Evolutionary conservation across 208 protist genomes (phyloP), one percentile per base, ranked within the genome.

Genomic region (Phytomonas sp.): DNA sequence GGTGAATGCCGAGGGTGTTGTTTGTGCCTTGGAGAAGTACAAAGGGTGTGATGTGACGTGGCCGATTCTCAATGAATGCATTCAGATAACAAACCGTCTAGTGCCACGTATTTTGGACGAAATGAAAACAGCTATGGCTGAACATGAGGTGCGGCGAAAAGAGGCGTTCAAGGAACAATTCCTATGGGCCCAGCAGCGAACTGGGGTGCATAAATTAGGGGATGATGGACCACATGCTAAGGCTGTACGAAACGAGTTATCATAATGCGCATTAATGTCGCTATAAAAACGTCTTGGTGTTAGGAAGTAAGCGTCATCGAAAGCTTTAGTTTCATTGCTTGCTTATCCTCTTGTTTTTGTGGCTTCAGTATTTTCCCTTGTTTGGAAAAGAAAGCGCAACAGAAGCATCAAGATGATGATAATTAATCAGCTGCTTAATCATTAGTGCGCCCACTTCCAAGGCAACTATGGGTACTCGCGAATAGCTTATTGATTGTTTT

Each of bases 171-270:
- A 82, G 30, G 83, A 75, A 37, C 84, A 94, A 76, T 97, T 97
- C 66, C 66, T 81, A 23, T 97, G 92, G 88, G 92, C 89, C n/a
- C 80, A 89, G 73, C 80, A 89, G 74, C 85, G 92, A 15, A 67
- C 40, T 26, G 87, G 83, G 37, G 87, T 96, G 6, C 73, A 79
- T 36, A 82, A 77, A 30, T 66, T 37, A 15, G 67, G 75, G 20
- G 72, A 66, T 62, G 51, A 23, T 20, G 59, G 62, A 33, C 17
- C 51, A 13, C 61, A 64, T 30, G 40, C 34, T 11, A 72, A 76
- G 66, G 60, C 46, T 23, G 46, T 26, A 56, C 46, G 46, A 56
- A 56, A 56, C 20, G 46, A 56, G 20, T 56, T 56, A 56, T 56
- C 46, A 56, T 56, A 56, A 56, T 56, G 46, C 8, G 26, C 3